Evolutionary conservation across 495 filamentous ascomycete genomes (phyloP).

Genomic region (Cercophora newfieldiana): DNA sequence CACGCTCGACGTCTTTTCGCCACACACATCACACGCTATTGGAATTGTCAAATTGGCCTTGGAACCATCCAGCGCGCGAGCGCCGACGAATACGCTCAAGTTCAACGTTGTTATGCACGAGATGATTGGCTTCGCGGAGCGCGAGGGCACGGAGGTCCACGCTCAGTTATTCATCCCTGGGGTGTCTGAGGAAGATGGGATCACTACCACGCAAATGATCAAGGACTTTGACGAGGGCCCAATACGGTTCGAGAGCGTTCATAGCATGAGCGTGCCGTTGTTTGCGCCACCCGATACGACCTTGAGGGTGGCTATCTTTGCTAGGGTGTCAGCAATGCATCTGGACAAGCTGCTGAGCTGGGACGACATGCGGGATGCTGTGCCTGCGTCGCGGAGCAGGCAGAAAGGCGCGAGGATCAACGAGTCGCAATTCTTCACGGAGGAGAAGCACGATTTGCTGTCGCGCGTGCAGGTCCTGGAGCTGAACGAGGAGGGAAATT

Average conservation of each 20-base stretch:
- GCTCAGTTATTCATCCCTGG: conserved; percentile 94
- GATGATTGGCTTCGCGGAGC: conserved; percentile 92
- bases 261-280: conserved; percentile 97
- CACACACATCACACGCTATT: conserved; percentile 86
- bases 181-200: conserved; percentile 86
- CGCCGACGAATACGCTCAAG: conserved; percentile 88
- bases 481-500: conserved; percentile 85
- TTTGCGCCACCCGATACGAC: conserved; percentile 72
- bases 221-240: conserved; percentile 93
- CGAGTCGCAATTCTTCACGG: conserved; percentile 87
- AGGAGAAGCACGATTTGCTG: conserved; percentile 93
- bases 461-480: conserved; percentile 84
- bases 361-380: conserved; percentile 93
- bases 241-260: conserved; percentile 93
- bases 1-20: conserved; percentile 81
- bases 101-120: conserved; percentile 99
- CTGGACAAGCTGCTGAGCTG: conserved; percentile 96
- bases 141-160: conserved; percentile 93
- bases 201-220: conserved; percentile 94
- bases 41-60: conserved; percentile 88
- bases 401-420: conserved; percentile 72
- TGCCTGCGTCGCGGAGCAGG: conserved; percentile 52
- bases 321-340: conserved; percentile 88
- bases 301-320: conserved; percentile 90
- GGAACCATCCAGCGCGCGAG: conserved; percentile 90